phyloP scores from a whole-genome alignment of 1,139 yeast species.

The Candida sanyaensis region DNA sequence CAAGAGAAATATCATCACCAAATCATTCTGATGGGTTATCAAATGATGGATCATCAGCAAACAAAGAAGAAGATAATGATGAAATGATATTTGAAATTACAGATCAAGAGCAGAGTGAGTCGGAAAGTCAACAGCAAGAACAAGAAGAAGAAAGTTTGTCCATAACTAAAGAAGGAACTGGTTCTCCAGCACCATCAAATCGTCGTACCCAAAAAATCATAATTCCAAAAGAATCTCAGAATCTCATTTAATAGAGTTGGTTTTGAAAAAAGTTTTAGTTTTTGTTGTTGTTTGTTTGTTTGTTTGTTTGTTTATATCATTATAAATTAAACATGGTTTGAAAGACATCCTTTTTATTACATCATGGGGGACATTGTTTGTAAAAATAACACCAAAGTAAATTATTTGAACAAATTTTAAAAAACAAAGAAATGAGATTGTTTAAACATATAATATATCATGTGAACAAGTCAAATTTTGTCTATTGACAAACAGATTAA shows the following conservation, averaged over 20 bases:
- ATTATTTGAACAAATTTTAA: too few species aligned
- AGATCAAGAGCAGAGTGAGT: conserved; percentile 17
- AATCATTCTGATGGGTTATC: not conserved
- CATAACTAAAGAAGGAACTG: not conserved
- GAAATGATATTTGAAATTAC: conserved; percentile 41
- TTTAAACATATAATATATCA: too few species aligned
- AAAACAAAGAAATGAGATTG: too few species aligned
- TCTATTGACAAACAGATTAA: too few species aligned
- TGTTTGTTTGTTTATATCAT: too few species aligned
- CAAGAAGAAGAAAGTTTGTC: not conserved
- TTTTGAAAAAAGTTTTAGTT: not conserved
- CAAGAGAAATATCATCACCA: not conserved
- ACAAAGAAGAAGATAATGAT: conserved; percentile 20
- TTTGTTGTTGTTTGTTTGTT: not conserved
- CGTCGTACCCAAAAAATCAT: conserved; percentile 17
- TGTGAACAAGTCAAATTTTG: too few species aligned
- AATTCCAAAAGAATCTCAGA: conserved; percentile 19
- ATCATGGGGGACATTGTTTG: too few species aligned
- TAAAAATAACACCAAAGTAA: too few species aligned
- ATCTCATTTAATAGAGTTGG: conserved; percentile 11
- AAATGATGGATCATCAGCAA: not conserved
- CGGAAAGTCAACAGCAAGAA: not conserved
- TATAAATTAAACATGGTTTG: not conserved
- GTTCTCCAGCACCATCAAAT: conserved; percentile 4
- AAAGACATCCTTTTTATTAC: too few species aligned